phyloP scores from a whole-genome alignment of 1,284 basidiomycete genomes.

The Gomphus bonarii region DNA sequence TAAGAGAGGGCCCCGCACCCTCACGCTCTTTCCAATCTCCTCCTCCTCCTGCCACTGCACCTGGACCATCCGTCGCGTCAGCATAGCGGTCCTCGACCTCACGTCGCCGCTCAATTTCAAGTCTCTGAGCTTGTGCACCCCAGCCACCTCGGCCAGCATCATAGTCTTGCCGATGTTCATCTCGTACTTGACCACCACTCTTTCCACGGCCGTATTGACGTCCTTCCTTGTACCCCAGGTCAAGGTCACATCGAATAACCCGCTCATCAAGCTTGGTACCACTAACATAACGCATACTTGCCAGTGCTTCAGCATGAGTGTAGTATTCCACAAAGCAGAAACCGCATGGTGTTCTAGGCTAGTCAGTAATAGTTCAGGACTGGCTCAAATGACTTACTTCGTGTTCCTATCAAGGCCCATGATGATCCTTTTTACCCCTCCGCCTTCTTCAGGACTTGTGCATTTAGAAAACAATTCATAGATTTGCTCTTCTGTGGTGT shows the following conservation, averaged over 20 bases:
- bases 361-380: conserved; percentile 5
- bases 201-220: conserved; percentile 96
- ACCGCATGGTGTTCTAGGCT: conserved; percentile 85
- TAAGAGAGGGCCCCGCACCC: conserved; percentile 29
- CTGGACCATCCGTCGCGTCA: conserved; percentile 70
- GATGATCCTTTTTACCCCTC: conserved; percentile 96
- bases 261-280: conserved; percentile 99
- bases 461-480: conserved; percentile 97
- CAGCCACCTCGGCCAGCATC: conserved; percentile 94
- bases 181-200: conserved; percentile 83
- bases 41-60: conserved; percentile 76
- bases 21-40: conserved; percentile 71
- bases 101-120: conserved; percentile 70
- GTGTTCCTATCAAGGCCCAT: conserved; percentile 98
- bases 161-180: conserved; percentile 96
- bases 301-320: conserved; percentile 88
- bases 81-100: conserved; percentile 87
- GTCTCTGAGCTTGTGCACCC: conserved; percentile 80
- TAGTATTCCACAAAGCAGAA: conserved; percentile 99
- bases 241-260: conserved; percentile 95
- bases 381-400: conserved; percentile 39
- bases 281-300: conserved; percentile 88
- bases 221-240: conserved; percentile 96
- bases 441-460: conserved; percentile 80
- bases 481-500: conserved; percentile 98